Conservation (phyloP, 2,329 filamentous ascomycete genomes). For the Aspergillus awamori region DNA sequence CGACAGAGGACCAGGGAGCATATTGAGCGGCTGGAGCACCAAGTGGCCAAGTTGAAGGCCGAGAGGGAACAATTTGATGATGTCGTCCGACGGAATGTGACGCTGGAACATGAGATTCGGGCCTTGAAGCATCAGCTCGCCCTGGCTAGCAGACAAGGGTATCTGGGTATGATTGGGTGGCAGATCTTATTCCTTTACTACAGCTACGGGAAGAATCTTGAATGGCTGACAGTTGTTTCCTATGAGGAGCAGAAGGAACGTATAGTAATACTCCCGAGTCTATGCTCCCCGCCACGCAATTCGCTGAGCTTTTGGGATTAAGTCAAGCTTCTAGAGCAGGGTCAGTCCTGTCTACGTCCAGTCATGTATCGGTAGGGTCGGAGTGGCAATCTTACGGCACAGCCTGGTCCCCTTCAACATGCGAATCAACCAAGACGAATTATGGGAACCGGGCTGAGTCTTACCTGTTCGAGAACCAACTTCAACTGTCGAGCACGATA, state of each 20-base stretch:
- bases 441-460: slow-evolving; percentile 30
- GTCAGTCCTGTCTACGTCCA: slow-evolving; percentile 28
- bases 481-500: slow-evolving; percentile 21
- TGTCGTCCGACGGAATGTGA: slow-evolving; percentile 56
- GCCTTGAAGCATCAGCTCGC: slow-evolving; percentile 54
- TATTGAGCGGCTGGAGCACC: slow-evolving; percentile 59
- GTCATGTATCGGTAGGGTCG: slow-evolving; percentile 29
- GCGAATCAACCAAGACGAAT: slow-evolving; percentile 32
- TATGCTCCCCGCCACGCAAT: slow-evolving; percentile 29
- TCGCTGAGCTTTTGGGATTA: slow-evolving; percentile 23
- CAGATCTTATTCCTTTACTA: not conserved
- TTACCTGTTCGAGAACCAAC: slow-evolving; percentile 22
- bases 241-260: slow-evolving; percentile 21
- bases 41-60: slow-evolving; percentile 55
- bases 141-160: slow-evolving; percentile 27
- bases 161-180: slow-evolving; percentile 23
- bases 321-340: slow-evolving; percentile 26
- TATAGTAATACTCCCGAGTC: slow-evolving; percentile 21
- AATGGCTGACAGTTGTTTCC: slow-evolving; percentile 17
- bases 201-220: not conserved
- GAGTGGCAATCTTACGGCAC: slow-evolving; percentile 34
- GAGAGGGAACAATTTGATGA: slow-evolving; percentile 55
- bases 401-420: slow-evolving; percentile 31
- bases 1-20: slow-evolving; percentile 62
- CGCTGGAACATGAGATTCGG: slow-evolving; percentile 59